A percentile compares a stretch with the other conserved stretches of the same genome.
Evolutionary conservation across 352 stramenopile species (phyloP).

Genomic region (Thalassiosira hispida): DNA sequence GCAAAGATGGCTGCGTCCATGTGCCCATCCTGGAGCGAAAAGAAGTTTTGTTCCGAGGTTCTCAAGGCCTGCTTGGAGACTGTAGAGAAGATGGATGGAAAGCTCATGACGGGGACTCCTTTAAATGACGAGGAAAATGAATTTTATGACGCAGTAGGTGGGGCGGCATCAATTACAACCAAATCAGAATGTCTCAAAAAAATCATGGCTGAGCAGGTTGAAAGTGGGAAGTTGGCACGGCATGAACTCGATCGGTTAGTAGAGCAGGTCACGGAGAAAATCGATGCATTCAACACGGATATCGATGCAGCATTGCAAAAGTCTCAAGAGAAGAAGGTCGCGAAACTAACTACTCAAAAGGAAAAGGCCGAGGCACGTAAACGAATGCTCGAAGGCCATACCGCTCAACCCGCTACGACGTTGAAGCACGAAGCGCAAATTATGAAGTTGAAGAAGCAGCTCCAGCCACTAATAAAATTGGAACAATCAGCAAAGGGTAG

Average conservation of each 20-base stretch:
- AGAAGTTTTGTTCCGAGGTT: constrained; percentile 52
- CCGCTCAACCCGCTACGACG: constrained; percentile 32
- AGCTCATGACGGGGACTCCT: constrained; percentile 60
- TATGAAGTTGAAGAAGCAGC: constrained; percentile 63
- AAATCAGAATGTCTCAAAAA: constrained; percentile 70
- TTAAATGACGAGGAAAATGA: constrained; percentile 62
- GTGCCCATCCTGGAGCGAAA: constrained; percentile 75
- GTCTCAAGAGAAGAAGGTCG: constrained; percentile 51
- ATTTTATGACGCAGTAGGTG: constrained; percentile 69
- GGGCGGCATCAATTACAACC: constrained; percentile 22
- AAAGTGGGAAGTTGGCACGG: constrained; percentile 63
- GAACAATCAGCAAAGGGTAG: constrained; percentile 59
- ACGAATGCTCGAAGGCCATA: constrained; percentile 51
- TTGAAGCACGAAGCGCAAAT: constrained; percentile 71
- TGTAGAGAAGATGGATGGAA: constrained; percentile 60
- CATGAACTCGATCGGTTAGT: constrained; percentile 59
- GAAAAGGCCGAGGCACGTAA: constrained; percentile 62
- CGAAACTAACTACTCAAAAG: constrained; percentile 39
- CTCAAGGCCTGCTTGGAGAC: constrained; percentile 52
- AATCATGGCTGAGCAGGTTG: constrained; percentile 72
- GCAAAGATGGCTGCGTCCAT: constrained; percentile 66
- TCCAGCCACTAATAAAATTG: constrained; percentile 62
- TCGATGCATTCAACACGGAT: constrained; percentile 58
- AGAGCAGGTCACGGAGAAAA: constrained; percentile 65
- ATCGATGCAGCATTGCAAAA: constrained; percentile 47